Evolutionary conservation across 805 yeast species (phyloP).

Genomic region (Monosporozyma unispora): DNA sequence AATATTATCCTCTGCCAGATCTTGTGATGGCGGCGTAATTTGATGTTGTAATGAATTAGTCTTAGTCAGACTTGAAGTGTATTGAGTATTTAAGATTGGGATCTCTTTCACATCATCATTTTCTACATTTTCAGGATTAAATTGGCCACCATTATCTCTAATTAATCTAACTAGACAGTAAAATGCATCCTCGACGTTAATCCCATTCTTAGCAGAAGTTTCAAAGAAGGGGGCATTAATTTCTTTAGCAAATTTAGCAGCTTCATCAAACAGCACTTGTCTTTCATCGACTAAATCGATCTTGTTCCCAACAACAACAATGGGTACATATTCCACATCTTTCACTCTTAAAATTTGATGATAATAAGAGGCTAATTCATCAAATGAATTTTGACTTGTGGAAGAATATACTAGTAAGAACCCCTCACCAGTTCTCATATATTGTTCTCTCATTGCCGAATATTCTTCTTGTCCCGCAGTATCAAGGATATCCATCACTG

Average conservation of each 20-base stretch:
- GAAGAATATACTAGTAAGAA: slow-evolving; percentile 82
- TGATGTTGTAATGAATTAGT: background rate
- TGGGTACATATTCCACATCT: slow-evolving; percentile 67
- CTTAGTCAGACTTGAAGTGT: background rate
- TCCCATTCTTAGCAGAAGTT: slow-evolving; percentile 85
- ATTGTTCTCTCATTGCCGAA: slow-evolving; percentile 86
- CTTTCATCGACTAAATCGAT: slow-evolving; percentile 67
- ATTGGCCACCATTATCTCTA: slow-evolving; percentile 30
- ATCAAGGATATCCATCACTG: slow-evolving; percentile 80
- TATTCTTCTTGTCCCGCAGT: slow-evolving; percentile 99
- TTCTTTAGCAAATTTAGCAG: slow-evolving; percentile 49
- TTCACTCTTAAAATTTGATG: slow-evolving; percentile 74
- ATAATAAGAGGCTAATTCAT: slow-evolving; percentile 71
- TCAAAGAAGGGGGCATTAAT: slow-evolving; percentile 74
- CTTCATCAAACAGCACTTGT: slow-evolving; percentile 64
- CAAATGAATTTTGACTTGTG: slow-evolving; percentile 75
- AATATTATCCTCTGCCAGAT: background rate
- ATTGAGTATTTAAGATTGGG: background rate
- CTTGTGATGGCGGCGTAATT: background rate
- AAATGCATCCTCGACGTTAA: slow-evolving; percentile 83
- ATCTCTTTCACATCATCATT: background rate
- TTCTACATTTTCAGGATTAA: background rate
- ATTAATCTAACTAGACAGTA: slow-evolving; percentile 56
- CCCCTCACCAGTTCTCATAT: slow-evolving; percentile 95
- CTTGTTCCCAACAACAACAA: slow-evolving; percentile 75